Evolutionary conservation across 164 flowering plant species (phyloP), one percentile per base, ranked within the genome.

Genomic region (Pachysandra terminalis): DNA sequence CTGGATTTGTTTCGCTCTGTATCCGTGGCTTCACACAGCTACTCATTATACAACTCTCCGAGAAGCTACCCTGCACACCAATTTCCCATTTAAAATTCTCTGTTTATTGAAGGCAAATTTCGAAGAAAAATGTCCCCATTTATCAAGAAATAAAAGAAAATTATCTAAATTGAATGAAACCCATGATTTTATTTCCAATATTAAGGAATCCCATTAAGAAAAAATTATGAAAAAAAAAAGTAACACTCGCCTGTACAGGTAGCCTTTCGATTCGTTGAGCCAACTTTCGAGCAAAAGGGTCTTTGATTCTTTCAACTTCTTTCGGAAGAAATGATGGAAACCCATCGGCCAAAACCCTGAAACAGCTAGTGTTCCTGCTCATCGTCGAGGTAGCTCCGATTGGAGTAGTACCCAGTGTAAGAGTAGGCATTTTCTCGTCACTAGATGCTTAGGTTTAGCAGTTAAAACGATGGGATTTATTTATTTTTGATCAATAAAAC

Each of bases 291-390:
- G 97, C 96, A 71, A 71, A 84, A 0, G 84, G 76, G 82, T 91
- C 98, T 69, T 80, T 85, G 77, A 93, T 83, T 21, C 73, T 73
- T 37, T 83, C 86, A 0, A 91, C 85, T 61, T 93, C 74, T 65
- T 80, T 83, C 12, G 98, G 98, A 22, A 90, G 84, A 71, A 93
- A 93, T 12, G 88, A 41, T n/a, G 96, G 98, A 41, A 93, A 93
- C 35, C 64, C 78, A 59, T 49, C 54, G 10, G 64, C 77, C 61
- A 15, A 21, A 14, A 61, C 73, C 6, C 56, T 61, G 54, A 59
- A 65, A 63, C 17, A 54, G 0, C 24, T 19, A 16, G 24, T 23
- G 19, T 8, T 55, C 37, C 62, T 57, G 53, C 54, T 32, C 37
- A 24, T 23, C 12, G 37, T 57, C 26, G 26, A 40, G n/a, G 61